These are phyloP conservation scores for Dichotomocladium elegans DNA, from an alignment of 371 early-diverging fungal species.

Conservation along the genomic window DNA sequence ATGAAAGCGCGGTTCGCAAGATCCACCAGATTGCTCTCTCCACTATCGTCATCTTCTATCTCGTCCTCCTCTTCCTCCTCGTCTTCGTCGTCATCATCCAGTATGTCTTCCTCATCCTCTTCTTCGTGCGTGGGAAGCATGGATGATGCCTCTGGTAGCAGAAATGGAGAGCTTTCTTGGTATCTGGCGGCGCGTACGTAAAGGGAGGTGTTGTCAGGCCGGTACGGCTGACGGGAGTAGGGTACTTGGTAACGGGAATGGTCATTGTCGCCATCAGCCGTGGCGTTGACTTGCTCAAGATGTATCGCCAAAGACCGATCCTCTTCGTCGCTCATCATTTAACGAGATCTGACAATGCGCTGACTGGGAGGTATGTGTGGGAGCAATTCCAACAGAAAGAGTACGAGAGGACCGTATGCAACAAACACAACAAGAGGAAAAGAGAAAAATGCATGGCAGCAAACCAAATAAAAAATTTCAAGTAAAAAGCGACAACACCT, in stretches of 20 bases:
- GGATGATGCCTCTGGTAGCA: neutral
- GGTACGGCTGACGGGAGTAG: conserved; percentile 1
- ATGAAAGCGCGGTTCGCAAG: conserved; percentile 42
- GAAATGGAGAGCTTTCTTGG: neutral
- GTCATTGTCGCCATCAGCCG: neutral
- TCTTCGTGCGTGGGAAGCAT: neutral
- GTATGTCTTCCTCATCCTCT: neutral
- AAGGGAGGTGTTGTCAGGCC: neutral
- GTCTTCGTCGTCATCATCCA: conserved; percentile 1
- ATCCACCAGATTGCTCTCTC: conserved; percentile 14
- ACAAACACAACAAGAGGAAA: neutral
- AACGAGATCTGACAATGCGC: neutral
- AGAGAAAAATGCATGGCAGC: neutral
- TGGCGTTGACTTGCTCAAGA: neutral
- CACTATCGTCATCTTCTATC: neutral
- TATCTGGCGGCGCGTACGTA: neutral
- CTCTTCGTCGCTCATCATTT: neutral
- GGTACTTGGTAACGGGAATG: conserved; percentile 1
- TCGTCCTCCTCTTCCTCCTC: conserved; percentile 5
- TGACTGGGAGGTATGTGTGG: neutral
- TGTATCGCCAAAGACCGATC: neutral
- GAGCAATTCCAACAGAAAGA: neutral
- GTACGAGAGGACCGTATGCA: neutral
- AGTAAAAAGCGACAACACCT: too few relatives aligned
- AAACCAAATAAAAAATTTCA: too few relatives aligned